Evolutionary conservation across 306 rosid genomes (phyloP).

Genomic region (Purshia tridentata): DNA sequence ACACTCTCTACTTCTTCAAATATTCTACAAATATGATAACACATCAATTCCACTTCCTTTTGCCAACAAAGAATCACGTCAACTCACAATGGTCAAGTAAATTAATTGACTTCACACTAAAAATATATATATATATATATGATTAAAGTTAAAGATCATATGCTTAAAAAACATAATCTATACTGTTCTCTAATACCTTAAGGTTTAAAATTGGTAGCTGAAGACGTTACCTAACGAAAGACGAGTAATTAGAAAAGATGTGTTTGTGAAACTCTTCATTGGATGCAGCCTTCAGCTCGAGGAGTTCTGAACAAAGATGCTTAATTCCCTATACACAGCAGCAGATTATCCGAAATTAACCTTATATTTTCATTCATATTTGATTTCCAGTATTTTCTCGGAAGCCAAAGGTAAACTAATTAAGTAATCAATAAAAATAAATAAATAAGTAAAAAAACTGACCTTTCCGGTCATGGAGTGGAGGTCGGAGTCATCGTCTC

Average conservation of each 20-base stretch:
- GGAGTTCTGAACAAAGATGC: slow-evolving; percentile 77
- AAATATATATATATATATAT: not conserved
- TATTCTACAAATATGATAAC: slow-evolving; percentile 45
- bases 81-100: not conserved
- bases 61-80: slow-evolving; percentile 5
- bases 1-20: slow-evolving; percentile 51
- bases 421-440: not conserved
- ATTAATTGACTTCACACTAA: not conserved
- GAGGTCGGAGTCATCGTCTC: slow-evolving; percentile 44
- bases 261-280: slow-evolving; percentile 55
- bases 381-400: not conserved
- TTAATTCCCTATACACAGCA: slow-evolving; percentile 56
- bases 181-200: not conserved
- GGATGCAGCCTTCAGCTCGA: slow-evolving; percentile 70
- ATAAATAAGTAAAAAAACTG: not conserved
- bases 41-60: not conserved
- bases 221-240: slow-evolving; percentile 53
- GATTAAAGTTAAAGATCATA: not conserved
- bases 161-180: not conserved
- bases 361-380: not conserved
- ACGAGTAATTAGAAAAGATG: slow-evolving; percentile 52
- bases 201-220: not conserved
- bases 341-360: not conserved
- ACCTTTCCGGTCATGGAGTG: slow-evolving; percentile 76
- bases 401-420: not conserved